Percentiles rank a stretch among this genome's conserved stretches.
phyloP scores from a whole-genome alignment of 257 asterid genomes.

The Petrea volubilis region DNA sequence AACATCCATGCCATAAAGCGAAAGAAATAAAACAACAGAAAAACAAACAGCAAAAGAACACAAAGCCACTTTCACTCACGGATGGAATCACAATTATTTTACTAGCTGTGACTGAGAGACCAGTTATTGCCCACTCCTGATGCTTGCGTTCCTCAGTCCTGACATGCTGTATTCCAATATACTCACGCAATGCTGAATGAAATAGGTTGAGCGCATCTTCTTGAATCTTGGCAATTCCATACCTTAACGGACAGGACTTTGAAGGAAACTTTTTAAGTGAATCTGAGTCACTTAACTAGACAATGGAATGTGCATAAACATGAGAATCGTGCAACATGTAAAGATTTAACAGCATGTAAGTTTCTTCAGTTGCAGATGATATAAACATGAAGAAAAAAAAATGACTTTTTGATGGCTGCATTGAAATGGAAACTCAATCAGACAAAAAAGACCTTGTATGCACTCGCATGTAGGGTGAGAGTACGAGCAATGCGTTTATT shows the following conservation, averaged over 20 bases:
- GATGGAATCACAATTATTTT: conserved; percentile 75
- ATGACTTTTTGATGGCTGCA: conserved; percentile 1
- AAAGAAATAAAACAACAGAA: background rate
- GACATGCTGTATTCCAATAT: conserved; percentile 49
- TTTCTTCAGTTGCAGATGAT: conserved; percentile 13
- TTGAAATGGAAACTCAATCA: conserved; percentile 19
- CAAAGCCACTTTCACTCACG: conserved; percentile 47
- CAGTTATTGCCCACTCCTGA: conserved; percentile 83
- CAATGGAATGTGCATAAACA: conserved; percentile 21
- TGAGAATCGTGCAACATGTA: background rate
- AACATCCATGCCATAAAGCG: background rate
- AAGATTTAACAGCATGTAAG: background rate
- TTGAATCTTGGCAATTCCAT: conserved; percentile 80
- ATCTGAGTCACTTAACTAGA: conserved; percentile 63
- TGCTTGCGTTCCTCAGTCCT: conserved; percentile 43
- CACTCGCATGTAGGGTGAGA: conserved; percentile 81
- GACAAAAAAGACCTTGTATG: conserved; percentile 64
- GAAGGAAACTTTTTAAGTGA: conserved; percentile 84
- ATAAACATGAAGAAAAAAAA: background rate
- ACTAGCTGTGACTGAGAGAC: conserved; percentile 88
- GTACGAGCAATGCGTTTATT: conserved; percentile 91
- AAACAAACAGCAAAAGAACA: background rate
- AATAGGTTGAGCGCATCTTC: conserved; percentile 83
- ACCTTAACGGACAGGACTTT: conserved; percentile 83
- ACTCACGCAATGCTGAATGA: conserved; percentile 85